Conservation (phyloP, 2,329 filamentous ascomycete genomes). For the Ceratocystis albifundus region DNA sequence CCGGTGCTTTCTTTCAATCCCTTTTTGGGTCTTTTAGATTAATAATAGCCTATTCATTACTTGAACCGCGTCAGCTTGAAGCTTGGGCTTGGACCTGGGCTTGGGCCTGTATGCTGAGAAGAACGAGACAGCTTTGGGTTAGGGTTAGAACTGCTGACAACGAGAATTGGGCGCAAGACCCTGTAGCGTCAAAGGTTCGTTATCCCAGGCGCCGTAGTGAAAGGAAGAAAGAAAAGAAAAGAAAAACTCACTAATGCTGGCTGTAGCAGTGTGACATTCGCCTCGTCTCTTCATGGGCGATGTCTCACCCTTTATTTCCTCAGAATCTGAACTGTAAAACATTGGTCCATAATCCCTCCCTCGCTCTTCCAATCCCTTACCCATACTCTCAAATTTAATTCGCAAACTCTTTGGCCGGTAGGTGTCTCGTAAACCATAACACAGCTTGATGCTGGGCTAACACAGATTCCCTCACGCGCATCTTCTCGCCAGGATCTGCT, state of each 20-base stretch:
- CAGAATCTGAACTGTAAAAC: not conserved
- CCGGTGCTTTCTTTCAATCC: not conserved
- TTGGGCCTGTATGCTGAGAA: too few species aligned
- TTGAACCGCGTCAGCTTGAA: too few species aligned
- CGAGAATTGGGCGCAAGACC: too few species aligned
- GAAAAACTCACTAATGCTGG: too few species aligned
- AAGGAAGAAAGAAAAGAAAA: too few species aligned
- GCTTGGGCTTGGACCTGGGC: too few species aligned
- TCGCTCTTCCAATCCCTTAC: not conserved
- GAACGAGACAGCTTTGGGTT: too few species aligned
- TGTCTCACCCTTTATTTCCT: not conserved
- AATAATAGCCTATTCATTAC: too few species aligned
- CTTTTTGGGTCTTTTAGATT: not conserved
- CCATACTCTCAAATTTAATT: slow-evolving; percentile 4
- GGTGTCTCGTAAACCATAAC: slow-evolving; percentile 28
- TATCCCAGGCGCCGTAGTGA: too few species aligned
- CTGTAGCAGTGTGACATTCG: not conserved
- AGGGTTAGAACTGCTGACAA: too few species aligned
- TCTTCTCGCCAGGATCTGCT: slow-evolving; percentile 29
- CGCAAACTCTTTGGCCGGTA: not conserved
- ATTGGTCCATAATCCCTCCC: too few species aligned
- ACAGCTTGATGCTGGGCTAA: slow-evolving; percentile 33
- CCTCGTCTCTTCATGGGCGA: not conserved
- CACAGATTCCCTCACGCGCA: slow-evolving; percentile 29
- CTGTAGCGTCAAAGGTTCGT: too few species aligned